phyloP scores from a whole-genome alignment of 495 filamentous ascomycete genomes.

The Zalerion maritima region DNA sequence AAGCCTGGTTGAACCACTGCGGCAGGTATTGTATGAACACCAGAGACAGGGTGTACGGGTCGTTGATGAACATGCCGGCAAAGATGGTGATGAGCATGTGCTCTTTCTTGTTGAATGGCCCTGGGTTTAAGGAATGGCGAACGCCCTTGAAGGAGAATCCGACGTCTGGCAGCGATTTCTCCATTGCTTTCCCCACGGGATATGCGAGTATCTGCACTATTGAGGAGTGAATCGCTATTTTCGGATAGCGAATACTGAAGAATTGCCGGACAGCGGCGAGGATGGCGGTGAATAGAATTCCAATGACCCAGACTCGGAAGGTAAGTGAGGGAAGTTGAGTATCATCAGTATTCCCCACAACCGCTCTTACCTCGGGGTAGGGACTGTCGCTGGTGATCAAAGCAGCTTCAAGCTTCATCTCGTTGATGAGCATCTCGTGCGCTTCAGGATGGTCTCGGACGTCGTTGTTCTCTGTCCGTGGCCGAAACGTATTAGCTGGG shows the following conservation, averaged over 20 bases:
- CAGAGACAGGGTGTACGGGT: constrained; percentile 26
- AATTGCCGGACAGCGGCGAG: constrained; percentile 29
- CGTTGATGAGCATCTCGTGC: constrained; percentile 19
- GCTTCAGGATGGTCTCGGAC: constrained; percentile 23
- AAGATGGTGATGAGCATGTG: constrained; percentile 38
- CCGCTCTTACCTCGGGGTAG: constrained; percentile 34
- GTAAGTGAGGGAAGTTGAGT: constrained; percentile 21
- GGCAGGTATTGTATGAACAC: constrained; percentile 31
- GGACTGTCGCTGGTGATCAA: constrained; percentile 29
- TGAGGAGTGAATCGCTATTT: constrained; percentile 18
- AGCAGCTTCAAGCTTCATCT: constrained; percentile 29
- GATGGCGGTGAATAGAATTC: constrained; percentile 19
- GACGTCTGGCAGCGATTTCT: constrained; percentile 18
- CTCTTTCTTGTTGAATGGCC: constrained; percentile 37
- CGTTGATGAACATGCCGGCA: constrained; percentile 21
- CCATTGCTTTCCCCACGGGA: constrained; percentile 21
- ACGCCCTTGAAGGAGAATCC: constrained; percentile 24
- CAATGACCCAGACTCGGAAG: constrained; percentile 25
- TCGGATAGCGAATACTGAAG: constrained; percentile 25
- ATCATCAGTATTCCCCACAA: constrained; percentile 33
- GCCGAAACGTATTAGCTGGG: background rate
- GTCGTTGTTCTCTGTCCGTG: constrained; percentile 22
- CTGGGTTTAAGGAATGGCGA: constrained; percentile 29
- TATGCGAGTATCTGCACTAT: constrained; percentile 27
- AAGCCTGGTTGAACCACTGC: constrained; percentile 25